Evolutionary conservation across 2,329 filamentous ascomycete species (phyloP), one percentile per base, ranked within the genome.

Genomic region (Corynespora cassiicola): DNA sequence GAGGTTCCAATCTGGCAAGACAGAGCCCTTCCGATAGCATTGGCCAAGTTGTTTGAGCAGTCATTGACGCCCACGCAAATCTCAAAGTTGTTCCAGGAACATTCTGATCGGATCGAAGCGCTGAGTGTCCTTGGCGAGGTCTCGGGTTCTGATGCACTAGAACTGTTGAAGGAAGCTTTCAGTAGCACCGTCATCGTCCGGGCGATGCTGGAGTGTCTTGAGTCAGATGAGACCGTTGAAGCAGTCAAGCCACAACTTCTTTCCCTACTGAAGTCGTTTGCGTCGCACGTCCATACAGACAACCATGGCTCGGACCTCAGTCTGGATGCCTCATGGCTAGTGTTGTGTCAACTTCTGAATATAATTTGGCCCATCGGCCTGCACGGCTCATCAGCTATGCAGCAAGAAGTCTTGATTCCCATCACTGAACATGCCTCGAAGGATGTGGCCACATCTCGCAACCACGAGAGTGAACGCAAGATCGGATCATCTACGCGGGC

Each of bases 41-140:
- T 68, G 6, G 39, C 50, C 5, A 36, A 45, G 17, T 30, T 53
- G 3, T 48, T 68, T 15, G 64, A 69, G 32, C 44, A 53, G n/a
- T 65, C 55, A 10, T 42, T 70, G 18, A 68, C 65, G 3, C 49
- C 54, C 11, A 37, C 53, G 12, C 65, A 69, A 36, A 59, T 66
- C 10, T 48, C 52, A n/a, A 48, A 36, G 10, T 31, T 68, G 6
- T 48, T 69, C 9, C 42, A 59, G 34, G 50, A 62, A 19, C 64
- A 69, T 36, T 36, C 31, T 6, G 39, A 41, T 16, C 56, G 57
- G 10, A 33, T 66, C 25, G 27, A 48, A 9, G 37, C 45, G 3
- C 31, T 60, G 11, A n/a, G n/a, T n/a, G n/a, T n/a, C n/a, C n/a
- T n/a, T n/a, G n/a, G n/a, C 52, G 39, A 31, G 56, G 57, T 33